A percentile compares a stretch with the other conserved stretches of the same genome.
These are phyloP conservation scores for Microdochium trichocladiopsis DNA, from an alignment of 2,329 filamentous ascomycete genomes.

Conservation along the genomic window DNA sequence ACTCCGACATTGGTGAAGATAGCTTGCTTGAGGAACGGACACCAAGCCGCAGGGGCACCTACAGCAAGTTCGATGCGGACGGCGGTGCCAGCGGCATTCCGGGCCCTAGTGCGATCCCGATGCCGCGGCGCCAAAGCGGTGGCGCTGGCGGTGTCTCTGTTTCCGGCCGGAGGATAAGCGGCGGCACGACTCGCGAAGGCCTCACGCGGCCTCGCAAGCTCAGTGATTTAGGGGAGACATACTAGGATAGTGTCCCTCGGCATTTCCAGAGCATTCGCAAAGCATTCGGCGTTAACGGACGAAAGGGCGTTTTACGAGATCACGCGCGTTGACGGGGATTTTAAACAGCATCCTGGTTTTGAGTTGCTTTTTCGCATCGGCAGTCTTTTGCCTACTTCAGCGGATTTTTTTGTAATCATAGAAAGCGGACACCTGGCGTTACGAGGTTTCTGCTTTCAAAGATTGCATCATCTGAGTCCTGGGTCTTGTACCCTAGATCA, in stretches of 20 bases:
- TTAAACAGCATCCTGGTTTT: not conserved
- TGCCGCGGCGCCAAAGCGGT: slow-evolving; percentile 39
- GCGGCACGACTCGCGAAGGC: slow-evolving; percentile 16
- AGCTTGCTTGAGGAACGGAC: slow-evolving; percentile 43
- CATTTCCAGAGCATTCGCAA: not conserved
- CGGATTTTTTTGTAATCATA: not conserved
- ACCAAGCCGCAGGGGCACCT: slow-evolving; percentile 49
- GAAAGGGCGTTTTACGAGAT: not conserved
- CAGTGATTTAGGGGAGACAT: slow-evolving; percentile 47
- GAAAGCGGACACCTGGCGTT: not conserved
- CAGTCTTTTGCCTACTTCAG: not conserved
- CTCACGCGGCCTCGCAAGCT: slow-evolving; percentile 28
- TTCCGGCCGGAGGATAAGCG: slow-evolving; percentile 32
- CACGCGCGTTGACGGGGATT: not conserved
- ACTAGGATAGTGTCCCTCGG: slow-evolving; percentile 22
- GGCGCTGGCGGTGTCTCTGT: slow-evolving; percentile 8
- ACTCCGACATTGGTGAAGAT: slow-evolving; percentile 37
- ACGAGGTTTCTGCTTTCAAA: not conserved
- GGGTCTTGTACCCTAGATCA: not conserved
- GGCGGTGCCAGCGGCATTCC: slow-evolving; percentile 30
- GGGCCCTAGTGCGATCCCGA: slow-evolving; percentile 37
- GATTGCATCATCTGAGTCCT: not conserved
- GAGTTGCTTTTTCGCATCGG: not conserved
- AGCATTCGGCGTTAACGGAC: not conserved
- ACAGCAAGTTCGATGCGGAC: slow-evolving; percentile 39